These are phyloP conservation scores for Lithohypha guttulata DNA, from an alignment of 2,329 filamentous ascomycete genomes.

Conservation along the genomic window DNA sequence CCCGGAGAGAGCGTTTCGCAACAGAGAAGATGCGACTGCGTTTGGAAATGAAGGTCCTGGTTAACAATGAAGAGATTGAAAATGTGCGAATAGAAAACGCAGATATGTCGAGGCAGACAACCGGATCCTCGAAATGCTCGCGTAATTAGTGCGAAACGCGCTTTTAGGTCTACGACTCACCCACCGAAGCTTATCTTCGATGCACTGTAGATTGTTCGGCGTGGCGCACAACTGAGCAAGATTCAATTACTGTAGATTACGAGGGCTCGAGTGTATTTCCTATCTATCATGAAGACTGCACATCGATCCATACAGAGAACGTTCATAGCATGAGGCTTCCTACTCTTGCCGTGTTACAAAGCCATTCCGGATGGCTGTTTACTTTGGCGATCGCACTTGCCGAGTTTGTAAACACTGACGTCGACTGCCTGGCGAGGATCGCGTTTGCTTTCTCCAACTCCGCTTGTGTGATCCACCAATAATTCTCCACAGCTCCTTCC, in stretches of 20 bases:
- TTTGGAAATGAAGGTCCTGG: no score
- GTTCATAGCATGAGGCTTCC: no score
- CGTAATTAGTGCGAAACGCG: conserved; percentile 9
- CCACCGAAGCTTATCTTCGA: not conserved
- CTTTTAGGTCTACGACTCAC: not conserved
- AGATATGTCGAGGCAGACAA: no score
- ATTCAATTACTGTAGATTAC: not conserved
- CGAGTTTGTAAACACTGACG: conserved; percentile 3
- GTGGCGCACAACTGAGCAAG: not conserved
- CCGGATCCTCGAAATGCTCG: no score
- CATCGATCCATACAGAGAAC: no score
- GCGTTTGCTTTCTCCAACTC: not conserved
- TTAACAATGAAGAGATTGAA: no score
- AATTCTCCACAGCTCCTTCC: not conserved
- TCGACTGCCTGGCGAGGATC: no score
- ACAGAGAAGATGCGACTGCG: no score
- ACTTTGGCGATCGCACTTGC: not conserved
- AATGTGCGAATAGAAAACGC: no score
- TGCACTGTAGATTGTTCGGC: not conserved
- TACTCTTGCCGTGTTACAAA: not conserved
- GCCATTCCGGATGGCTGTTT: conserved; percentile 1
- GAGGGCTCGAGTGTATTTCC: no score
- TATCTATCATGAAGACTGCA: no score
- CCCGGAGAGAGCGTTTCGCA: no score
- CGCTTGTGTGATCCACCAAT: not conserved